Evolutionary conservation across 495 filamentous ascomycete genomes (phyloP).

Genomic region (Aspergillus taichungensis): DNA sequence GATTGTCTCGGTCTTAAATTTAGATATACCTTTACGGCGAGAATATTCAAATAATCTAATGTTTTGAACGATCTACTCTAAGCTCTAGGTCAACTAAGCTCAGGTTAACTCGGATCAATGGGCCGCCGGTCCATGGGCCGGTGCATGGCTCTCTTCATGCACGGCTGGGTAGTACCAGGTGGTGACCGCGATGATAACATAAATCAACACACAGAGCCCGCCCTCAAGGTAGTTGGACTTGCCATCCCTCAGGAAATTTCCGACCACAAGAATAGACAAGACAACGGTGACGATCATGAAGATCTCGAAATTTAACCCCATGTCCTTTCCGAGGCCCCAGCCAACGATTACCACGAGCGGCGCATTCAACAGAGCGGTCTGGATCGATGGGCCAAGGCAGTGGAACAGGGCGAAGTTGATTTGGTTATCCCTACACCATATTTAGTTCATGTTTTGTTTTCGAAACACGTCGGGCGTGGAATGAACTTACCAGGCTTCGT

Average conservation of each 20-base stretch:
- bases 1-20: too few relatives aligned
- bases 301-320: constrained; percentile 79
- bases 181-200: constrained; percentile 46
- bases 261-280: constrained; percentile 76
- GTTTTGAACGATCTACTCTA: too few relatives aligned
- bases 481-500: constrained; percentile 71
- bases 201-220: constrained; percentile 56
- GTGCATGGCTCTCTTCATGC: neutral
- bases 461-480: neutral
- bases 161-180: constrained; percentile 41
- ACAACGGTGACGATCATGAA: constrained; percentile 88
- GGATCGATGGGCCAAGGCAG: constrained; percentile 78
- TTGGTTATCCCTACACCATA: constrained; percentile 33
- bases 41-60: too few relatives aligned
- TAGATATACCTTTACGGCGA: too few relatives aligned
- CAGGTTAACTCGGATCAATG: too few relatives aligned
- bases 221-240: constrained; percentile 79
- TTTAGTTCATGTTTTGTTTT: neutral
- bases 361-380: constrained; percentile 83
- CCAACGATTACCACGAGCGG: constrained; percentile 77
- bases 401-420: constrained; percentile 85
- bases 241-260: constrained; percentile 70
- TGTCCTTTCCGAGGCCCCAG: constrained; percentile 62
- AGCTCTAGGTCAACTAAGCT: too few relatives aligned
- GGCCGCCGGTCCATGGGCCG: too few relatives aligned